Evolutionary conservation across 179 eudicot genomes (phyloP).

Genomic region (Spinacia oleracea): DNA sequence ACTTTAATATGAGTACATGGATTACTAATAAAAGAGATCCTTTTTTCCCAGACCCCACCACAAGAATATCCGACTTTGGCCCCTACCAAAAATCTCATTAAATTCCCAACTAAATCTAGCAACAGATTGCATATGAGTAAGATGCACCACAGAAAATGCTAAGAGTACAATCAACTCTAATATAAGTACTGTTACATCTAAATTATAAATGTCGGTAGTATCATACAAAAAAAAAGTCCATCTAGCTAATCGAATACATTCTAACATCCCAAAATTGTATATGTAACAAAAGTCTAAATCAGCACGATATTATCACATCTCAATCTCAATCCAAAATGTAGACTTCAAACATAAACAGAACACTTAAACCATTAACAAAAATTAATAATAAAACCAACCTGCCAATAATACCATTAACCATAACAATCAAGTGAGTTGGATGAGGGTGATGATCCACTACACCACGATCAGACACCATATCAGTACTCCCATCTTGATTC

Average conservation of each 20-base stretch:
- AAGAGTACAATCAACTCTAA: too few relatives aligned
- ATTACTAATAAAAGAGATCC: too few relatives aligned
- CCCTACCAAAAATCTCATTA: too few relatives aligned
- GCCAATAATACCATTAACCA: constrained; percentile 84
- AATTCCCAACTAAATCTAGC: too few relatives aligned
- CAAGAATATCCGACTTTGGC: too few relatives aligned
- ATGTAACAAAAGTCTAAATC: too few relatives aligned
- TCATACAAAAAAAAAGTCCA: background rate
- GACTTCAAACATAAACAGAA: too few relatives aligned
- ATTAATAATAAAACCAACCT: constrained; percentile 41
- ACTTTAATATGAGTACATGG: too few relatives aligned
- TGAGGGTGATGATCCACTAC: constrained; percentile 15
- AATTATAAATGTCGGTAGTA: background rate
- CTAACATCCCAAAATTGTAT: background rate
- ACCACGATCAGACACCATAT: constrained; percentile 54
- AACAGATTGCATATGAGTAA: too few relatives aligned
- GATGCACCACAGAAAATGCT: too few relatives aligned
- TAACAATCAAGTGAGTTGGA: constrained; percentile 68
- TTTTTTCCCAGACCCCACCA: too few relatives aligned
- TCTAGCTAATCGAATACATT: too few relatives aligned
- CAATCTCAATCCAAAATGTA: background rate
- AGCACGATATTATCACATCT: background rate
- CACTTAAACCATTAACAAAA: background rate
- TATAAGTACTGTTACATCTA: background rate
- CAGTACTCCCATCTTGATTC: constrained; percentile 50